Conservation (phyloP, 2,329 filamentous ascomycete genomes). For the Lachnellula arida region DNA sequence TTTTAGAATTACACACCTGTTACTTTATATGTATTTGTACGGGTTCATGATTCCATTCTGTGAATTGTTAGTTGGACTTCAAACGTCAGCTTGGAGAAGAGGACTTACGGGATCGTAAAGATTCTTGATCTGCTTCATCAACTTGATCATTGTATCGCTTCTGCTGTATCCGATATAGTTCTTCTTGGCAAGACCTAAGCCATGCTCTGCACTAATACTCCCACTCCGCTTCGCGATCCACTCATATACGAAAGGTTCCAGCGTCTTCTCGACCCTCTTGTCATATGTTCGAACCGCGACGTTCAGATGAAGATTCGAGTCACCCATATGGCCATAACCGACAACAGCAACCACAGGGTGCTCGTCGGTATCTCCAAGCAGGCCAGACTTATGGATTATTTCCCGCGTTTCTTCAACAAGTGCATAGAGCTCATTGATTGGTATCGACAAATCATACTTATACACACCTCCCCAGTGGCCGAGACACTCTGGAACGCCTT, state of each 20-base stretch:
- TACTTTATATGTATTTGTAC: conserved; percentile 79
- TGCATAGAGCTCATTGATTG: conserved; percentile 78
- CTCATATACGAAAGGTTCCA: conserved; percentile 96
- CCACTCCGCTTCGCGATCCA: conserved; percentile 87
- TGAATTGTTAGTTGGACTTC: conserved; percentile 20
- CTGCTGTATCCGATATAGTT: conserved; percentile 91
- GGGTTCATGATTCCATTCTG: conserved; percentile 99
- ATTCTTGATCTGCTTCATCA: conserved; percentile 95
- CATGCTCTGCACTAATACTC: conserved; percentile 96
- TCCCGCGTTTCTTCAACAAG: conserved; percentile 81
- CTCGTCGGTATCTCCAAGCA: conserved; percentile 71
- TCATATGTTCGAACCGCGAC: conserved; percentile 78
- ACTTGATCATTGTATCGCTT: conserved; percentile 74
- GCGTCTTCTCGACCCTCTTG: conserved; percentile 75
- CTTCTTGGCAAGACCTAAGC: conserved; percentile 91
- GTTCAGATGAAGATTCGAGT: conserved; percentile 93
- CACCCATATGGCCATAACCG: conserved; percentile 97
- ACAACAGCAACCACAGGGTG: conserved; percentile 84
- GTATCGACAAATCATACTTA: conserved; percentile 98
- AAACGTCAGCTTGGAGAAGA: background rate
- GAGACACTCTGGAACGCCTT: conserved; percentile 85
- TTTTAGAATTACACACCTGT: too few species aligned
- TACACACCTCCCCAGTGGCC: conserved; percentile 93
- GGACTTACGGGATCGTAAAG: conserved; percentile 85
- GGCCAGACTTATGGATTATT: conserved; percentile 65